Evolutionary conservation across 345 rosid species (phyloP), one percentile per base, ranked within the genome.

Genomic region (Camelina sativa): DNA sequence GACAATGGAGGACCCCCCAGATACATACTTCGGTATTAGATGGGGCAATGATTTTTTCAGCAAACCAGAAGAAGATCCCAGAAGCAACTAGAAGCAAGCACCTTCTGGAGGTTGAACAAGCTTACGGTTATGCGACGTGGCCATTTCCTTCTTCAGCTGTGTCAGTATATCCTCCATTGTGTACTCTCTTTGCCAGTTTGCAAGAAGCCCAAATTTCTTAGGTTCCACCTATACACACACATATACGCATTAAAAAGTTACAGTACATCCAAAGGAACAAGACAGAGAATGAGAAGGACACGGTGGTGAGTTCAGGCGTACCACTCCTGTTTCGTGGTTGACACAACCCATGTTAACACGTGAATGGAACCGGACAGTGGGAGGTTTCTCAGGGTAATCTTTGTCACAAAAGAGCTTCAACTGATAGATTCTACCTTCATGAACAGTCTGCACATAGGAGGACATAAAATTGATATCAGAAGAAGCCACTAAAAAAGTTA

Each of bases 381-480:
- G 98, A 57, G 98, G 97, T 85, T 87, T 93, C 85, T 93, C 96
- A 0, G 98, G 98, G 78, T 93, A 93, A 78, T 93, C 98, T 84
- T 93, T 91, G 80, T 91, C 97, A 9, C 98, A 93, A 82, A 93
- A 93, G 76, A 91, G 94, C 92, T 93, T 93, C 89, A 93, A 81
- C 81, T 91, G 97, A 83, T 93, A 93, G 76, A 93, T 93, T 66
- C 96, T 83, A 60, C 98, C 98, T 81, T 93, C 98, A 80, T 93
- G 97, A 60, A 93, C 98, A 76, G 96, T 89, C 98, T 93, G 83
- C 16, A 9, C 73, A 50, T 32, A 41, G 47, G 57, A 59, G 44
- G 22, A 17, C 9, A 53, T 32, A 56, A 4, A 13, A 4, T 25
- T 8, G 11, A 65, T 12, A 47, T 1, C 8, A 35, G 15, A 43